Conservation (phyloP, 2,329 filamentous ascomycete species). For the Waltergamsia citrina region DNA sequence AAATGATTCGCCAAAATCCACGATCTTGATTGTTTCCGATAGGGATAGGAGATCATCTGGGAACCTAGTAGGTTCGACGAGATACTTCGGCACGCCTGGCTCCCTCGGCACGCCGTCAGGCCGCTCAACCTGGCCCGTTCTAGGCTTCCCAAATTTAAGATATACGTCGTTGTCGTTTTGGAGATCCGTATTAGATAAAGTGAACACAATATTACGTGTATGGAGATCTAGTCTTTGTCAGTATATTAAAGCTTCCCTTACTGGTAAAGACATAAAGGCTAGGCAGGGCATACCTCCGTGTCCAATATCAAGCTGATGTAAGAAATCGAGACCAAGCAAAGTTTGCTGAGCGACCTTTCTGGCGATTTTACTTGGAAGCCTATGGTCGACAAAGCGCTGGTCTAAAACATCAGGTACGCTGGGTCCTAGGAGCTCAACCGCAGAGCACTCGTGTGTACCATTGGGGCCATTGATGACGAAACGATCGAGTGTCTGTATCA, state of each 20-base stretch:
- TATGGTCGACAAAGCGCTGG: constrained; percentile 6
- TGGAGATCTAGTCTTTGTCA: constrained; percentile 8
- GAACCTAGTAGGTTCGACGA: constrained; percentile 7
- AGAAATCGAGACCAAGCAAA: constrained; percentile 9
- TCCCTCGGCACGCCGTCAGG: not conserved
- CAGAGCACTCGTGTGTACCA: constrained; percentile 17
- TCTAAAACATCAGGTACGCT: constrained; percentile 8
- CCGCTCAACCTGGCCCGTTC: constrained; percentile 6
- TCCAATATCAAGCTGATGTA: constrained; percentile 6
- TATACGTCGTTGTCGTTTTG: constrained; percentile 6
- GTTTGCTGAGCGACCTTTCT: constrained; percentile 7
- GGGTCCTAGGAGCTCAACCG: constrained; percentile 19
- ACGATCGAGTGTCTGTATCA: constrained; percentile 1
- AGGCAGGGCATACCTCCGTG: constrained; percentile 9
- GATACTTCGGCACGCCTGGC: constrained; percentile 5
- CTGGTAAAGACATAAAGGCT: constrained; percentile 1
- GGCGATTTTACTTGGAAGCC: constrained; percentile 8
- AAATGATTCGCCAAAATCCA: constrained; percentile 13
- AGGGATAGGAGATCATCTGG: not conserved
- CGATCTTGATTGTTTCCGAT: constrained; percentile 8
- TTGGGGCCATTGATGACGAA: constrained; percentile 19
- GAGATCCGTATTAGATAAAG: constrained; percentile 1
- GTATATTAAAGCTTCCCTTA: not conserved
- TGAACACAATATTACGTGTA: constrained; percentile 9
- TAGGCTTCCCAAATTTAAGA: constrained; percentile 4